Conservation (phyloP, 305 asterid genomes). For the Fraxinus xanthoxyloides region DNA sequence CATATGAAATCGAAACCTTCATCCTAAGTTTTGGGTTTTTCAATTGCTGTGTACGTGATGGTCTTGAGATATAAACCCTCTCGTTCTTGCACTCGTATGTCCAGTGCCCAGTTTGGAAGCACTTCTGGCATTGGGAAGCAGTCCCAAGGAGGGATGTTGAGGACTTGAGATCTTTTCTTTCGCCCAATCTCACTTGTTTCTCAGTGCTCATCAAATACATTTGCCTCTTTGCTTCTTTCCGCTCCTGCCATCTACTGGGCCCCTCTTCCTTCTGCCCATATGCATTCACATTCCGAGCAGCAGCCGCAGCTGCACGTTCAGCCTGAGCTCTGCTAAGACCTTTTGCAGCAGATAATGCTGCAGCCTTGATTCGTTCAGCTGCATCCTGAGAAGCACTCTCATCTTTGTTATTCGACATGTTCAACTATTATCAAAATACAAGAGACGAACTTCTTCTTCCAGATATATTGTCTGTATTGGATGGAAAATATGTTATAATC, state of each 20-base stretch:
- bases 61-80: conserved; percentile 86
- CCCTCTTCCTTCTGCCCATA: conserved; percentile 99
- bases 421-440: conserved; percentile 18
- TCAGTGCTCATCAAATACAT: conserved; percentile 96
- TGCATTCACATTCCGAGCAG: conserved; percentile 90
- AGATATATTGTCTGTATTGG: neutral
- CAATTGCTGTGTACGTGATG: conserved; percentile 85
- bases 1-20: conserved; percentile 61
- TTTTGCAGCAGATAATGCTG: conserved; percentile 85
- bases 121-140: conserved; percentile 85
- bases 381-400: conserved; percentile 71
- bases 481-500: neutral
- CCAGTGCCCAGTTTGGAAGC: conserved; percentile 93
- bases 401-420: conserved; percentile 67
- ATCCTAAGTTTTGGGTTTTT: conserved; percentile 89
- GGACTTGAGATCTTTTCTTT: conserved; percentile 63
- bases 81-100: conserved; percentile 95
- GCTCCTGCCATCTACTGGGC: conserved; percentile 97
- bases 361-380: conserved; percentile 84
- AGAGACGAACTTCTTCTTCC: neutral
- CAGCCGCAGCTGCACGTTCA: conserved; percentile 92
- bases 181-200: conserved; percentile 91
- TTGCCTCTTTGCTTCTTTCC: conserved; percentile 98
- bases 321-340: conserved; percentile 99
- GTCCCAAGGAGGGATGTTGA: conserved; percentile 44